A percentile compares a stretch with the other conserved stretches of the same genome.
phyloP scores from a whole-genome alignment of 192 early-diverging fungal species.

The Coemansia sp. region DNA sequence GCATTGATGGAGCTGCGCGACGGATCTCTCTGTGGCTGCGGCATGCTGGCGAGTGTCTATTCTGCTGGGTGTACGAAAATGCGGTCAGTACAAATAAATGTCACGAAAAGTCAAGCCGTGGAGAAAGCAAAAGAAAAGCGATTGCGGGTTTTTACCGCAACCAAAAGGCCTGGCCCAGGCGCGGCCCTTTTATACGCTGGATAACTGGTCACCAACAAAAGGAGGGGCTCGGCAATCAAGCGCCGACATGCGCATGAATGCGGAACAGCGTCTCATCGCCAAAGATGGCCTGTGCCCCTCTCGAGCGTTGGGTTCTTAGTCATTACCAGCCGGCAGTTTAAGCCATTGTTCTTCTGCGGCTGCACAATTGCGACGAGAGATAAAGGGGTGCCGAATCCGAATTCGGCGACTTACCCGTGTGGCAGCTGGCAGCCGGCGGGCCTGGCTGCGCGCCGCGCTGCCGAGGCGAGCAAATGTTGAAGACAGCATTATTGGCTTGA shows the following conservation, averaged over 20 bases:
- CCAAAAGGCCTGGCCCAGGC: neutral
- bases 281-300: slow-evolving; percentile 3
- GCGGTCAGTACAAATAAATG: neutral
- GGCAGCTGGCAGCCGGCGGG: slow-evolving; percentile 16
- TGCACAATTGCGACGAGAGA: neutral
- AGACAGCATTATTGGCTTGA: slow-evolving; percentile 25
- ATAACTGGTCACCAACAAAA: slow-evolving; percentile 12
- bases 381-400: neutral
- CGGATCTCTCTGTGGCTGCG: slow-evolving; percentile 36
- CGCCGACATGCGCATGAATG: slow-evolving; percentile 16
- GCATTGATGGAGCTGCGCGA: slow-evolving; percentile 45
- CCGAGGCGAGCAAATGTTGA: slow-evolving; percentile 26
- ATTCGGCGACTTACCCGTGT: slow-evolving; percentile 36
- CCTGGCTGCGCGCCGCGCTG: slow-evolving; percentile 31
- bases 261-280: neutral
- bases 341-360: neutral
- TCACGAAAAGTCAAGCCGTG: no score
- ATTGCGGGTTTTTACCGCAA: neutral
- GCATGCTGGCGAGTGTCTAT: slow-evolving; percentile 43
- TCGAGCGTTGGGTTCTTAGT: neutral
- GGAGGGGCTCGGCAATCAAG: slow-evolving; percentile 8
- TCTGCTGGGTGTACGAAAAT: neutral
- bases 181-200: neutral
- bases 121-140: slow-evolving; percentile 2
- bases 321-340: neutral